Evolutionary conservation across 805 yeast species (phyloP), one percentile per base, ranked within the genome.

Genomic region (Candida xiaguanensis): DNA sequence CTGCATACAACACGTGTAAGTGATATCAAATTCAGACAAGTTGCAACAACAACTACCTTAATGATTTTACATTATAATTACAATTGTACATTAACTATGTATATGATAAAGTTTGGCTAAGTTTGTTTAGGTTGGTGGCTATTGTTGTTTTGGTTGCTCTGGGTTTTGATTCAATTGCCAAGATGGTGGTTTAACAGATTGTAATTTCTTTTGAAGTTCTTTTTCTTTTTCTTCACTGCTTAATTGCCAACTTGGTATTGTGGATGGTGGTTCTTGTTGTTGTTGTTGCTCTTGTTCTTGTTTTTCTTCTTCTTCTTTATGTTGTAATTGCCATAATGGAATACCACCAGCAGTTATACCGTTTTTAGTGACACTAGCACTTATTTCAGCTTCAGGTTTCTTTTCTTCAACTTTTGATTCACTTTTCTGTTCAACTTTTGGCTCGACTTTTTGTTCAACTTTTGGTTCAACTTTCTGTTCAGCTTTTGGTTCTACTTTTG

Each of bases 291-390:
- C 30, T 27, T 29, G 22, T 22, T 38, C 37, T 30, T 39, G 20
- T 38, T 30, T 20, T 46, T 51, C 56, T 47, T 65, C 72, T 19
- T 51, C 42, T 40, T 54, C 43, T 48, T 63, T 65, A 44, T 65
- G 70, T 39, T 62, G 53, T 46, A 67, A 44, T 47, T 67, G 73
- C 74, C 74, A 69, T 39, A 60, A 67, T 15, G 74, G 74, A 26
- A 68, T 67, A 1, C 74, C 74, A 5, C 65, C 72, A 11, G 72
- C 67, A 7, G 59, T 50, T 6, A 62, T 57, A 28, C 53, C 53
- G 20, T 50, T 52, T 5, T 43, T 49, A 12, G 58, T 39, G 22
- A 50, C 34, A 12, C 42, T 31, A 12, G 15, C 40, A 30, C 46
- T 31, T 18, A 29, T 31, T 27, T 36, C 37, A 11, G 30, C 32